Evolutionary conservation across 164 flowering plant species (phyloP).

Genomic region (Nymphaea thermarum): DNA sequence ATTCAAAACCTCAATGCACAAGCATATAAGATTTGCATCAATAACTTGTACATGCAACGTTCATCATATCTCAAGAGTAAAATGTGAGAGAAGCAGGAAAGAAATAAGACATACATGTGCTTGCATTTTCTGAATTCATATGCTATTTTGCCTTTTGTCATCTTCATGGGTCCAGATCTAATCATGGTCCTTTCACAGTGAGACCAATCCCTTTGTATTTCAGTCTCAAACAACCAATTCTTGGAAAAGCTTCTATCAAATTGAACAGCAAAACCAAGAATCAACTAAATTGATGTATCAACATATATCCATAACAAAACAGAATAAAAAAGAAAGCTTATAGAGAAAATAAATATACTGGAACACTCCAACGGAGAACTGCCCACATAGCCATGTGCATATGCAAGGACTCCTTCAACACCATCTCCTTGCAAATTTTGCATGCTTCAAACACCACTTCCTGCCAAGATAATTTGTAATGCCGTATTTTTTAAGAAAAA

Average conservation of each 20-base stretch:
- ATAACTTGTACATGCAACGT: too few relatives aligned
- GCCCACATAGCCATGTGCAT: constrained; percentile 41
- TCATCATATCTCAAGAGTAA: too few relatives aligned
- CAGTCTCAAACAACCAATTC: constrained; percentile 83
- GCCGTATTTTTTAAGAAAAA: too few relatives aligned
- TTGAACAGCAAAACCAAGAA: neutral
- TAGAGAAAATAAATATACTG: constrained; percentile 26
- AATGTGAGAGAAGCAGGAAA: neutral
- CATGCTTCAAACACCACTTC: constrained; percentile 16
- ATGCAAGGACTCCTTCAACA: constrained; percentile 48
- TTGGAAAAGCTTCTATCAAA: constrained; percentile 59
- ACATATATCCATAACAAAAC: neutral
- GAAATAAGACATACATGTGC: constrained; percentile 25
- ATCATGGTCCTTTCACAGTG: constrained; percentile 83
- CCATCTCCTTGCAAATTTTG: constrained; percentile 17
- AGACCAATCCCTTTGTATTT: constrained; percentile 82
- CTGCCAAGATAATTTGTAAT: constrained; percentile 1
- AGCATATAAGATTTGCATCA: too few relatives aligned
- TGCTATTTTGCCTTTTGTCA: constrained; percentile 81
- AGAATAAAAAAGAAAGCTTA: too few relatives aligned
- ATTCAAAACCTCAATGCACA: too few relatives aligned
- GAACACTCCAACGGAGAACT: constrained; percentile 68
- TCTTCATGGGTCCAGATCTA: constrained; percentile 76
- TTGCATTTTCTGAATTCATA: constrained; percentile 77
- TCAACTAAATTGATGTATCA: neutral